Percentiles rank a stretch among this genome's conserved stretches.
Evolutionary conservation across 1,139 yeast genomes (phyloP).

Genomic region (Zygoascus sp.): DNA sequence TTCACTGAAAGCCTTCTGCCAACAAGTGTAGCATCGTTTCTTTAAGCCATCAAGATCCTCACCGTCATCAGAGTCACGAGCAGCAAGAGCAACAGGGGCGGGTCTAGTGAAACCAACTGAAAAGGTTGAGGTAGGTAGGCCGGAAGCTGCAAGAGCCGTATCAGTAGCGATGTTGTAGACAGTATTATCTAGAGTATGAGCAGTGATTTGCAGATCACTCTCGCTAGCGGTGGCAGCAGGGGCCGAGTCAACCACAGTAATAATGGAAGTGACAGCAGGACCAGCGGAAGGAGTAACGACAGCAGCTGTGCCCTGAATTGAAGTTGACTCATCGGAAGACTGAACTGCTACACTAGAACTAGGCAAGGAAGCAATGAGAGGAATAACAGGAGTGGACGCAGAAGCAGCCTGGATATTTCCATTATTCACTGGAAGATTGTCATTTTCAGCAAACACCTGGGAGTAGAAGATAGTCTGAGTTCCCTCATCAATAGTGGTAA

Average conservation of each 20-base stretch:
- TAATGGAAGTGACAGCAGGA: too few relatives aligned
- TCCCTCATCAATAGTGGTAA: constrained; percentile 5
- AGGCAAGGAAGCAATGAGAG: too few relatives aligned
- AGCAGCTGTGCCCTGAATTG: too few relatives aligned
- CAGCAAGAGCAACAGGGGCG: constrained; percentile 4
- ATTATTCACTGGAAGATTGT: neutral
- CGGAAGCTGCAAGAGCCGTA: neutral
- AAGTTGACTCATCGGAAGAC: too few relatives aligned
- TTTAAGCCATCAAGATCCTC: constrained; percentile 1
- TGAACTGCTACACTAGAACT: too few relatives aligned
- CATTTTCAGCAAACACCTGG: neutral
- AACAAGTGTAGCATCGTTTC: constrained; percentile 2
- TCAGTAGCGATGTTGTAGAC: neutral
- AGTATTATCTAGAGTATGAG: neutral
- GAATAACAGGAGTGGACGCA: neutral
- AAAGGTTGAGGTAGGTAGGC: constrained; percentile 4
- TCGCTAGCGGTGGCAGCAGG: neutral
- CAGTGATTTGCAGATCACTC: too few relatives aligned
- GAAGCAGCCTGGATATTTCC: neutral
- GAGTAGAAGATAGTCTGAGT: constrained; percentile 6
- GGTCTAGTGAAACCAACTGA: constrained; percentile 4
- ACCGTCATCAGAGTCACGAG: neutral
- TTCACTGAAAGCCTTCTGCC: constrained; percentile 1
- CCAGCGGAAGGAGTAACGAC: too few relatives aligned
- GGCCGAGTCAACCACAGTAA: neutral